Evolutionary conservation across 192 early-diverging fungal genomes (phyloP), one percentile per base, ranked within the genome.

Genomic region (Tieghemiomyces parasiticus): DNA sequence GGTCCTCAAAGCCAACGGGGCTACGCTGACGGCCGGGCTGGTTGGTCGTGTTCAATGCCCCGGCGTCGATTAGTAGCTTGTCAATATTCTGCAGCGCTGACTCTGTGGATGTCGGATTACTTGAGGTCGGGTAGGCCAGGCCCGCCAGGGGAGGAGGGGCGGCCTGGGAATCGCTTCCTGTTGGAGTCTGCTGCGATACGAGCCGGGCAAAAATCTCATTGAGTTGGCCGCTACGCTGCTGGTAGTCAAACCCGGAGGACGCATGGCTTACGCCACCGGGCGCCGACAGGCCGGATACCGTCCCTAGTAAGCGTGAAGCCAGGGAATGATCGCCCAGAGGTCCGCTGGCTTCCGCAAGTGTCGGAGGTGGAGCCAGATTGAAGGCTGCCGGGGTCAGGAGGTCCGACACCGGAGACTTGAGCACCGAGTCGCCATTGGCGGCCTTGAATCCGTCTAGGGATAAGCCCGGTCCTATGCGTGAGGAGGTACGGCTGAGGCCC

Each of bases 201-300:
- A 50, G n/a, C 10, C 48, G 48, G 48, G 48, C 48, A 9, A 50
- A 50, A n/a, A 50, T n/a, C 9, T 50, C 48, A n/a, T n/a, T 50
- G 9, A 50, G n/a, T 8, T 50, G 48, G 6, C 38, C 38, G 16
- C 38, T 42, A 16, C 38, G 38, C 38, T 50, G 48, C 26, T n/a
- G 48, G 48, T 50, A 8, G 48, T 50, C 26, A 8, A n/a, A n/a
- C n/a, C n/a, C n/a, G n/a, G n/a, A n/a, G n/a, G n/a, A n/a, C n/a
- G n/a, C n/a, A n/a, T n/a, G n/a, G n/a, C n/a, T n/a, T n/a, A n/a
- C n/a, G n/a, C n/a, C n/a, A n/a, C n/a, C n/a, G n/a, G n/a, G n/a
- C 46, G 46, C 25, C 20, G 46, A 47, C 19, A 47, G 46, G 25
- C 46, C 25, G 46, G 46, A 3, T 19, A 24, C 20, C 46, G 19